Base-by-base conservation (phyloP, 2,329 filamentous ascomycete genomes). In the Fusarium secorum region DNA sequence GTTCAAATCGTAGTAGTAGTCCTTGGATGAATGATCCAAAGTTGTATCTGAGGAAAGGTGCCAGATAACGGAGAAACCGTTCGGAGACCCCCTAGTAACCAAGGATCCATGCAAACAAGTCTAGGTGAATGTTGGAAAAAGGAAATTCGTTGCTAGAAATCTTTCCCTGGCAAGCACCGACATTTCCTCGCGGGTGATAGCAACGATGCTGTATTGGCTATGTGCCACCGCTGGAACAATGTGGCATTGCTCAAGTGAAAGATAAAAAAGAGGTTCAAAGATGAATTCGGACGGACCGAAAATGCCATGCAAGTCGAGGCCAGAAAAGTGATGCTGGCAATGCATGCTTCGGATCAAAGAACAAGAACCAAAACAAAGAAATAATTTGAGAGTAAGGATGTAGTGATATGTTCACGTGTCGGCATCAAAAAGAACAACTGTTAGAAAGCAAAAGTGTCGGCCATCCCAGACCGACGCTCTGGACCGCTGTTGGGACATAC, bases 1-100 rank as follows among this genome's bases (percentile, higher is more conserved):
- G 76, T 80, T 77, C 74, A 76, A 77, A 74, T 76, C 72, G 75
- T 76, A 75, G 74, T 77, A 74, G 74, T 76, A 76, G 75, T 77
- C 74, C 72, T 75, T 76, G 75, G 73, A 70, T 74, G 74, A 75
- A 74, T 76, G 76, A 78, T 77, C 74, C 75, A 78, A 79, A 77
- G 75, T 79, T 74, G 71, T 74, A 62, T 68, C 71, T 66, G 73
- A 75, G 76, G 74, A 76, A 78, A 75, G 71, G 71, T 69, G 64
- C 74, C 61, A 64, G 68, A 70, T 73, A 52, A 73, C 75, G 67
- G 66, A 66, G 72, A 70, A 54, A 60, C 75, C 77, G 75, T 69
- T 60, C 36, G 70, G 67, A 57, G 67, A 72, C 74, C 73, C 63
- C 60, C 63, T 75, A 68, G 70, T 77, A 74, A 75, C 75, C 74